These are phyloP conservation scores for Neoboletus subvelutipes DNA, from an alignment of 768 basidiomycete species.

Conservation along the genomic window DNA sequence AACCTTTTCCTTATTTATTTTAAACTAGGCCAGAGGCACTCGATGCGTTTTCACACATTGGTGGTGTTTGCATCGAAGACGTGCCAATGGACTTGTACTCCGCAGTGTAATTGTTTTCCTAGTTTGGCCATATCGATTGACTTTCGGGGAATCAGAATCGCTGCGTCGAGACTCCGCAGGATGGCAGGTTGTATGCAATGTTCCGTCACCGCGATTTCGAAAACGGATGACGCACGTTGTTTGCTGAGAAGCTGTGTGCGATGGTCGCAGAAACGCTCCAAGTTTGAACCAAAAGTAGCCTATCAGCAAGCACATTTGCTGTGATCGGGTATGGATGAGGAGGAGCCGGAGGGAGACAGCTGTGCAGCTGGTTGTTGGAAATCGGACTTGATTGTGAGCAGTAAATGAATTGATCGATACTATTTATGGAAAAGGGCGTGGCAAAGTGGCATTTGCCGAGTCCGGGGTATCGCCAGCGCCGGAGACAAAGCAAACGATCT, in stretches of 20 bases:
- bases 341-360: constrained; percentile 1
- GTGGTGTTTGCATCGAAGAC: not conserved
- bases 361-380: not conserved
- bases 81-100: not conserved
- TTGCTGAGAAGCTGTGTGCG: not conserved
- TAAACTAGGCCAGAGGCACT: not conserved
- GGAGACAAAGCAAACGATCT: constrained; percentile 34
- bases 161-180: not conserved
- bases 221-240: not conserved
- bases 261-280: not conserved
- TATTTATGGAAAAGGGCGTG: constrained; percentile 2
- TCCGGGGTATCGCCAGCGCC: constrained; percentile 34
- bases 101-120: not conserved
- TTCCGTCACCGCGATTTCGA: not conserved
- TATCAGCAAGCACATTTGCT: not conserved
- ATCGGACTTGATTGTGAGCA: not conserved
- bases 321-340: constrained; percentile 14
- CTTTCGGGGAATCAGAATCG: not conserved
- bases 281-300: not conserved
- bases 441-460: constrained; percentile 26
- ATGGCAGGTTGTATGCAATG: not conserved
- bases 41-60: not conserved
- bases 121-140: not conserved
- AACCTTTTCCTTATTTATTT: not conserved
- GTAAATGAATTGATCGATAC: not conserved